Evolutionary conservation across 2,329 filamentous ascomycete species (phyloP).

Genomic region (Claviceps maximensis): DNA sequence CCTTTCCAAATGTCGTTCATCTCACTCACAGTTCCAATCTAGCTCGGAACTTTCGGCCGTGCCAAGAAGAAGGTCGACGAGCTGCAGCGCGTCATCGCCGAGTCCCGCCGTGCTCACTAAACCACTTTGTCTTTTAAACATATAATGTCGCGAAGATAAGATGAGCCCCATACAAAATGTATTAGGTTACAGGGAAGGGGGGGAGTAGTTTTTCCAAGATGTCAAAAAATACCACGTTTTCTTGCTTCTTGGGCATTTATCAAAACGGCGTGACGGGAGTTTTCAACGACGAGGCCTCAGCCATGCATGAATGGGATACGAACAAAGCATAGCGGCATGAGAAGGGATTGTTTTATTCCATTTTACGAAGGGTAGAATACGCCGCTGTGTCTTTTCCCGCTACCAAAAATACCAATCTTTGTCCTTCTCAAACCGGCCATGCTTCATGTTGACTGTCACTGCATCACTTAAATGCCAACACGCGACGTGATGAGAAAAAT

Average conservation of each 20-base stretch:
- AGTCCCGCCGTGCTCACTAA: conserved; percentile 66
- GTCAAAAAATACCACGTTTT: no score
- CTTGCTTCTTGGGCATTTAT: not conserved
- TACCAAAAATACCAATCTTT: not conserved
- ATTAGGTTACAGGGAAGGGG: not conserved
- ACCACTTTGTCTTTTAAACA: conserved; percentile 6
- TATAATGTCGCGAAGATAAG: not conserved
- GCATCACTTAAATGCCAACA: no score
- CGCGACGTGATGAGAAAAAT: no score
- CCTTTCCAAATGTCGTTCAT: not conserved
- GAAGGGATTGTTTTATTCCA: conserved; percentile 3
- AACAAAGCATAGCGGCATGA: not conserved
- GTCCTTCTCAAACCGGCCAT: not conserved
- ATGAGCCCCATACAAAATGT: not conserved
- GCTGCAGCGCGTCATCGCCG: conserved; percentile 94
- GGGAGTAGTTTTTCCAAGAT: not conserved
- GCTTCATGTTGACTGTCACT: no score
- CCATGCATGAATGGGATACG: not conserved
- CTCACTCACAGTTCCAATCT: conserved; percentile 12
- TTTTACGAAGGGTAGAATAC: not conserved
- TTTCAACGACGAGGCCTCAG: not conserved
- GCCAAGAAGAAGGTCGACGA: conserved; percentile 99
- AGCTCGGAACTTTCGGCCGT: conserved; percentile 97
- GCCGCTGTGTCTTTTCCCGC: not conserved
- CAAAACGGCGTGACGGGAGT: not conserved